Percentiles rank a stretch among this genome's conserved stretches.
Evolutionary conservation across 2,329 filamentous ascomycete genomes (phyloP).

Genomic region (Cladosporium sp.): DNA sequence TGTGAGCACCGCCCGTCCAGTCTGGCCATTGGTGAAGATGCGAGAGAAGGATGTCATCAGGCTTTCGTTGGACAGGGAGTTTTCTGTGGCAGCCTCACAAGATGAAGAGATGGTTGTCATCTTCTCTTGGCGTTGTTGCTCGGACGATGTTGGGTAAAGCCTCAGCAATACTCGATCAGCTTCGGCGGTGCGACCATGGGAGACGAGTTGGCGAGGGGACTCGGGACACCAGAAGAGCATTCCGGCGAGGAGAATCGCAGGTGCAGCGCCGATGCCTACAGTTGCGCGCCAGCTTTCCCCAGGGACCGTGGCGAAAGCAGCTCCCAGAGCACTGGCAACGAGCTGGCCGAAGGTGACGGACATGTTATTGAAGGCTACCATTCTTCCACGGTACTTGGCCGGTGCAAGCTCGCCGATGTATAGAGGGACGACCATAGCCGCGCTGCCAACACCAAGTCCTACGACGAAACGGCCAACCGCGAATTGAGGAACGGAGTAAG

Average conservation of each 20-base stretch:
- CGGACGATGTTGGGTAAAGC: conserved; percentile 42
- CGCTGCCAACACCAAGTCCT: conserved; percentile 47
- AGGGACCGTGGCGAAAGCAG: conserved; percentile 31
- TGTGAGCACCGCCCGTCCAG: conserved; percentile 43
- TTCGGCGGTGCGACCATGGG: conserved; percentile 39
- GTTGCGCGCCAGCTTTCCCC: conserved; percentile 49
- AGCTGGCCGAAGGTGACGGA: conserved; percentile 32
- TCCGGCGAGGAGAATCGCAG: conserved; percentile 41
- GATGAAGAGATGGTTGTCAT: conserved; percentile 38
- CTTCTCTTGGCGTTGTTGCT: conserved; percentile 43
- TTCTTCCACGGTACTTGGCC: conserved; percentile 36
- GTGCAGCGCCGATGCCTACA: conserved; percentile 46
- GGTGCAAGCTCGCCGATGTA: conserved; percentile 52
- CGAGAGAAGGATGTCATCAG: conserved; percentile 42
- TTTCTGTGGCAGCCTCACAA: conserved; percentile 38
- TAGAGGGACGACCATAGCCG: conserved; percentile 40
- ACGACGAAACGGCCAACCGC: conserved; percentile 44
- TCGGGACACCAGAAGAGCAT: conserved; percentile 48
- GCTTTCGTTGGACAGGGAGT: conserved; percentile 38
- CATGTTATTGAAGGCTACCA: conserved; percentile 49
- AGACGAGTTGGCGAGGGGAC: conserved; percentile 45
- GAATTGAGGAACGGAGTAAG: conserved; percentile 39
- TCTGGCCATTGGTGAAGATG: conserved; percentile 63
- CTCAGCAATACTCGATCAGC: conserved; percentile 36
- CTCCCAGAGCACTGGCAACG: conserved; percentile 29